Conservation (phyloP, 2,329 filamentous ascomycete genomes). For the Orbilia ellipsospora region DNA sequence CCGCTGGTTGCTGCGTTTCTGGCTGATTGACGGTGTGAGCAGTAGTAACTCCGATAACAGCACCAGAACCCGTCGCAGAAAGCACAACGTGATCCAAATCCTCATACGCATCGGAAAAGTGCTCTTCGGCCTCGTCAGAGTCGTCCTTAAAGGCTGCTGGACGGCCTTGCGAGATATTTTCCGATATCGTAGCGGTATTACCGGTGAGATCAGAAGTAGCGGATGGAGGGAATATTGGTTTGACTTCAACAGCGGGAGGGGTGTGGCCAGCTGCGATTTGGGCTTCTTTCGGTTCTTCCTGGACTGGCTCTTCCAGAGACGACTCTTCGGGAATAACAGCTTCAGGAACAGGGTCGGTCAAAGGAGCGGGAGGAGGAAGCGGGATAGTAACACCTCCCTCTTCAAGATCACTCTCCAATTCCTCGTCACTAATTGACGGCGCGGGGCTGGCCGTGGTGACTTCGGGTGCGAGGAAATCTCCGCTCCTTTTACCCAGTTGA, state of each 20-base stretch:
- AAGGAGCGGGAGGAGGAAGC: conserved; percentile 17
- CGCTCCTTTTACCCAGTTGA: background rate
- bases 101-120: conserved; percentile 52
- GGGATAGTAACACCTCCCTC: conserved; percentile 1
- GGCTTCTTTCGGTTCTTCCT: conserved; percentile 22
- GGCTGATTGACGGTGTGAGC: conserved; percentile 7
- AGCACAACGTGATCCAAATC: conserved; percentile 48
- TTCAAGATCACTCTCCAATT: conserved; percentile 34
- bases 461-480: conserved; percentile 40
- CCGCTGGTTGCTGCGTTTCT: conserved; percentile 3
- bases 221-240: conserved; percentile 43
- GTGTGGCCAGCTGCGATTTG: conserved; percentile 43
- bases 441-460: conserved; percentile 44
- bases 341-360: conserved; percentile 1
- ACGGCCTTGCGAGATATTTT: conserved; percentile 41
- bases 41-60: conserved; percentile 36
- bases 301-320: background rate
- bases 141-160: conserved; percentile 39
- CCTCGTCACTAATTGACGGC: conserved; percentile 45
- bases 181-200: conserved; percentile 25
- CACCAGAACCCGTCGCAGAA: conserved; percentile 44
- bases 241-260: conserved; percentile 43
- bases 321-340: background rate
- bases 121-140: conserved; percentile 45
- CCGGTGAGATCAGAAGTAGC: conserved; percentile 19